Base-by-base conservation (phyloP, 176 grass and related monocot species). In the Miscanthus lutarioriparius region DNA sequence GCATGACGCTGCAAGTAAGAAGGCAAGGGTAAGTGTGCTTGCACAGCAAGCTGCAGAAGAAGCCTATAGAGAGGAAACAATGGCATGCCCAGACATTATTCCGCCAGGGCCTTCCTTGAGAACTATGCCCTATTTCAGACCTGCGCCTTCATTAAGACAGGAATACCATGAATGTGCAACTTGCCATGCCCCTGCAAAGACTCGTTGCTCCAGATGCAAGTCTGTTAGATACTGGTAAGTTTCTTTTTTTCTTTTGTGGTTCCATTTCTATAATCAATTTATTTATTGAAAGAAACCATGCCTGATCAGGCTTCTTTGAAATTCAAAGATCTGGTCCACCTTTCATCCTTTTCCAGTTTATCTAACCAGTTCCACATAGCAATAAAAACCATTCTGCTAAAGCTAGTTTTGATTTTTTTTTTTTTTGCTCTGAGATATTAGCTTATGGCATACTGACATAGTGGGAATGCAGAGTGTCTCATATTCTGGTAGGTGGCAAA, bases 161-260 rank as follows among this genome's bases (percentile, higher is more conserved):
- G 88, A 85, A 67, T 94, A 87, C 82, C 90, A 99, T 28, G 93
- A 99, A 82, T 99, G 96, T 69, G 93, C 96, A 66, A 99, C 82
- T 80, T 99, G 96, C 74, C 82, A 83, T 78, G 84, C 93, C 38
- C 96, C 93, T 79, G 93, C 96, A 36, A 99, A 92, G 68, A 99
- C 96, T 81, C 88, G 96, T 44, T 99, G 96, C 32, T 94, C 96
- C 41, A 91, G 93, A 90, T 99, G 96, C 93, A 99, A 99, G 63
- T 92, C 91, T 71, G 96, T 96, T 85, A 95, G 96, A 95, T 99
- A 99, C 74, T 99, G 96, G 96, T 99, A 90, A 88, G 84, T 80
- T 84, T 80, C n/a, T 83, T 19, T 45, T 58, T 30, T 30, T 70
- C 48, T 76, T 80, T n/a, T 25, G 35, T 69, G 36, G 4, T 37